Evolutionary conservation across 768 basidiomycete species (phyloP).

Genomic region (Calocybe cyanea): DNA sequence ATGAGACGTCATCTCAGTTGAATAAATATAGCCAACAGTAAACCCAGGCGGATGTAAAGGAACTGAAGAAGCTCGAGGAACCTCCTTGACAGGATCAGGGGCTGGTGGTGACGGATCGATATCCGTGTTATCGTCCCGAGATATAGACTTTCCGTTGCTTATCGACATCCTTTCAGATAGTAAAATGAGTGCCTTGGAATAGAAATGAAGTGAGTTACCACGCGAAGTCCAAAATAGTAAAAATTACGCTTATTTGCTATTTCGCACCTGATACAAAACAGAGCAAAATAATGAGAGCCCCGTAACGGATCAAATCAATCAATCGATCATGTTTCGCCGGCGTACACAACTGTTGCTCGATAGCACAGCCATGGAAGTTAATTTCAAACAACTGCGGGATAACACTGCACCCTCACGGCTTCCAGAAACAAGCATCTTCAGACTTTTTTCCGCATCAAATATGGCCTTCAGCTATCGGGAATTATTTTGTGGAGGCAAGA

Average conservation of each 20-base stretch:
- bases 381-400: too few relatives aligned
- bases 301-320: too few relatives aligned
- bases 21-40: slow-evolving; percentile 84
- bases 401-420: too few relatives aligned
- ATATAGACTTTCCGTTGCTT: slow-evolving; percentile 6
- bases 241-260: too few relatives aligned
- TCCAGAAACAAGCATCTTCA: too few relatives aligned
- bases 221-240: too few relatives aligned
- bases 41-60: slow-evolving; percentile 34
- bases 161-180: slow-evolving; percentile 9
- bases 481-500: slow-evolving; percentile 45
- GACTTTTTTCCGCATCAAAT: neutral
- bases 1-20: slow-evolving; percentile 83
- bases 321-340: too few relatives aligned
- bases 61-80: slow-evolving; percentile 40
- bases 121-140: slow-evolving; percentile 1
- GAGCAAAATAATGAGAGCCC: too few relatives aligned
- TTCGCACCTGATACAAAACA: too few relatives aligned
- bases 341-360: too few relatives aligned
- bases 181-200: neutral
- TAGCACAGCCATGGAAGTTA: too few relatives aligned
- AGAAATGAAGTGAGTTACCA: too few relatives aligned
- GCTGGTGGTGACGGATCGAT: slow-evolving; percentile 6
- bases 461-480: slow-evolving; percentile 44
- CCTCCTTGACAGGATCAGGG: neutral